Conservation (phyloP, 768 basidiomycete species). For the Stropharia rugosoannulata region DNA sequence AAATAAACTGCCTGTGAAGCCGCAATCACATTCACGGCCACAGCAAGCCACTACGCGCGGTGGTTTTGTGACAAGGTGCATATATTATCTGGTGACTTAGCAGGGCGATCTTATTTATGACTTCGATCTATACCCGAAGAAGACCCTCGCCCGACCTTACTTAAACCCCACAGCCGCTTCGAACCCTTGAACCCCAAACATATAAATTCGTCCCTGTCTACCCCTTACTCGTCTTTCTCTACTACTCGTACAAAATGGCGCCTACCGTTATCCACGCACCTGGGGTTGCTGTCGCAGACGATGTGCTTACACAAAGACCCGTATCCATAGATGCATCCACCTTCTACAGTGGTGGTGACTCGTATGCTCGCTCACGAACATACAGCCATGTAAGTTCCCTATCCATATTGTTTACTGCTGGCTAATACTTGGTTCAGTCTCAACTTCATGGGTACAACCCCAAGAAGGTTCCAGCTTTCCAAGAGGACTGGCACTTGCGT, state of each 20-base stretch:
- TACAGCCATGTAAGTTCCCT: conserved; percentile 72
- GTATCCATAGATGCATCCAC: conserved; percentile 70
- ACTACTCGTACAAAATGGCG: conserved; percentile 45
- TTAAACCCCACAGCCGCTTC: conserved; percentile 16
- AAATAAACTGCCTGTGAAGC: too few relatives aligned
- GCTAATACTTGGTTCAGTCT: conserved; percentile 41
- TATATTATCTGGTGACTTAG: background rate
- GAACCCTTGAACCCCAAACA: conserved; percentile 11
- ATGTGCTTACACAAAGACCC: conserved; percentile 38
- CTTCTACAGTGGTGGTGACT: conserved; percentile 82
- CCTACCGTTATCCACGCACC: conserved; percentile 65
- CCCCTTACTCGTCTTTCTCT: conserved; percentile 8
- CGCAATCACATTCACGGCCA: too few relatives aligned
- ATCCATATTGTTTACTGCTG: background rate
- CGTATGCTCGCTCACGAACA: conserved; percentile 79
- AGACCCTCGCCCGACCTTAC: conserved; percentile 9
- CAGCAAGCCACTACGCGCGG: background rate
- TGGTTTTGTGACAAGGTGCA: conserved; percentile 4
- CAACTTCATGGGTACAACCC: conserved; percentile 74
- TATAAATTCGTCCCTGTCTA: background rate
- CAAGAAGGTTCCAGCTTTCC: conserved; percentile 67
- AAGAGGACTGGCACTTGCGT: conserved; percentile 73
- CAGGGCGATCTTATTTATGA: conserved; percentile 10
- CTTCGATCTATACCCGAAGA: conserved; percentile 14
- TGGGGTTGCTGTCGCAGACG: conserved; percentile 66